A percentile compares a stretch with the other conserved stretches of the same genome.
Evolutionary conservation across 805 yeast genomes (phyloP).

Genomic region (Kazachstania bromeliacearum): DNA sequence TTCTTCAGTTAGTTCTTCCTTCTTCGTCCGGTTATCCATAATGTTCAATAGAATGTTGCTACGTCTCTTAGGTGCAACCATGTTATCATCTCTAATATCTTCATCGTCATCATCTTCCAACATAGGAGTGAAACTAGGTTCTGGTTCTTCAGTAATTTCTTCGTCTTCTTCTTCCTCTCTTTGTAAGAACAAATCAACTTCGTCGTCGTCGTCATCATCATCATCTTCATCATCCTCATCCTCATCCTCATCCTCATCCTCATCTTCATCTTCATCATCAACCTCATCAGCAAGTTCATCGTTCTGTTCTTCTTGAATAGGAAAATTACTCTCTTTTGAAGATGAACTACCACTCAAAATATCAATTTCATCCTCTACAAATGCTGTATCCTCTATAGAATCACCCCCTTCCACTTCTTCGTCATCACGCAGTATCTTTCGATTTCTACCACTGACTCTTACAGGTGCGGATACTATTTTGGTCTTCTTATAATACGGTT

Average conservation of each 20-base stretch:
- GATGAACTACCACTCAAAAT: no score
- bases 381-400: no score
- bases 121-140: not conserved
- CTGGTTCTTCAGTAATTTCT: not conserved
- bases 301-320: constrained; percentile 1
- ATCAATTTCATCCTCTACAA: no score
- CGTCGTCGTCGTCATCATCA: constrained; percentile 10
- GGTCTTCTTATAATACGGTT: no score
- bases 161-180: no score
- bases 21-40: constrained; percentile 27
- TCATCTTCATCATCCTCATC: constrained; percentile 16
- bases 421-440: no score
- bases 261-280: constrained; percentile 9
- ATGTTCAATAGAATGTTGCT: constrained; percentile 17
- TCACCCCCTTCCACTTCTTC: no score
- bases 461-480: no score
- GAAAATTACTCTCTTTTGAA: no score
- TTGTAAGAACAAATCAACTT: not conserved
- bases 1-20: constrained; percentile 67
- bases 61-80: constrained; percentile 13
- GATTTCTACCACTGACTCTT: no score
- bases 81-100: constrained; percentile 13
- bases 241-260: constrained; percentile 15
- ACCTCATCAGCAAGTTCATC: constrained; percentile 1
- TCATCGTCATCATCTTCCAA: not conserved